A percentile compares a stretch with the other conserved stretches of the same genome.
These are phyloP conservation scores for Dactylellina leptospora DNA, from an alignment of 2,329 filamentous ascomycete genomes.

Conservation along the genomic window DNA sequence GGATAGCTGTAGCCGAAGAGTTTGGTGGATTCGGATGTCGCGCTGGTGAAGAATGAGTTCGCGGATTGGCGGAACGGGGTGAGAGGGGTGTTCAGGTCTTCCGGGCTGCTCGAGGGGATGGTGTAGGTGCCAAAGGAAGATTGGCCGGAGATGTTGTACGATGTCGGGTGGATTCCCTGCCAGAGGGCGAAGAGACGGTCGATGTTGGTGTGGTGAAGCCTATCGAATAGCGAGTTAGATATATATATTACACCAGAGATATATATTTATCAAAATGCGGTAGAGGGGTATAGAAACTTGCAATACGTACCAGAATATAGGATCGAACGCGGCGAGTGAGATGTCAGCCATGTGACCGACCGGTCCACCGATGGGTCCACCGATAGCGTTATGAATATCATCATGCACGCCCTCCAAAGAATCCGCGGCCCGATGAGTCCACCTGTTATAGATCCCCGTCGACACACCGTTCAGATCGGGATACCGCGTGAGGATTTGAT, in stretches of 20 bases:
- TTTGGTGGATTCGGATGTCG: not conserved
- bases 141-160: not conserved
- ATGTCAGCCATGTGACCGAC: constrained; percentile 52
- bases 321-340: constrained; percentile 77
- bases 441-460: constrained; percentile 8
- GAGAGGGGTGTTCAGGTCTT: constrained; percentile 14
- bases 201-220: constrained; percentile 78
- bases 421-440: constrained; percentile 61
- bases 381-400: constrained; percentile 64
- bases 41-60: constrained; percentile 2
- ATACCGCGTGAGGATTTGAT: constrained; percentile 59
- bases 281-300: no score
- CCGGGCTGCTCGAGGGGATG: not conserved
- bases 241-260: no score
- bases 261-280: no score
- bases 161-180: constrained; percentile 73
- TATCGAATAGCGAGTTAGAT: no score
- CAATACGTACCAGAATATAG: constrained; percentile 79
- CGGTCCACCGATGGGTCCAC: constrained; percentile 49
- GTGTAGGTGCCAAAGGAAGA: constrained; percentile 20
- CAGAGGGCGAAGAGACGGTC: constrained; percentile 80
- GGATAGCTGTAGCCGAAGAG: constrained; percentile 21
- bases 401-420: constrained; percentile 74
- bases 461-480: constrained; percentile 15
- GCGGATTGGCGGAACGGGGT: constrained; percentile 19